Percentiles rank a stretch among this genome's conserved stretches.
These are phyloP conservation scores for Apiospora arundinis DNA, from an alignment of 2,329 filamentous ascomycete genomes.

Conservation along the genomic window DNA sequence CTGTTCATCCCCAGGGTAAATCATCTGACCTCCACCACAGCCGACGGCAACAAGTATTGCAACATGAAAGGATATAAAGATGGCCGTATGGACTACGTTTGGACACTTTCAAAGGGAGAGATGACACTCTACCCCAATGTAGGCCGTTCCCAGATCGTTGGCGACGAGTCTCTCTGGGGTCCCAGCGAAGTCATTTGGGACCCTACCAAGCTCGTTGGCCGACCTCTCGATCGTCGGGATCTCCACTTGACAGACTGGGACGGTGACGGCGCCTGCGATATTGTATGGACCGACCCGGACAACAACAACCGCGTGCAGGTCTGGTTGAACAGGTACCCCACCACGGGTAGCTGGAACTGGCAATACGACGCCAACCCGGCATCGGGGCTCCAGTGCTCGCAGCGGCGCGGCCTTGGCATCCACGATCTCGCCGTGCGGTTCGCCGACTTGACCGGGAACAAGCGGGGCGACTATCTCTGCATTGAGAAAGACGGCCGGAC, in stretches of 20 bases:
- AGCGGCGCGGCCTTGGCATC: conserved; percentile 35
- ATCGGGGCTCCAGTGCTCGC: conserved; percentile 28
- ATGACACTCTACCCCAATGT: conserved; percentile 29
- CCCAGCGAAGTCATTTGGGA: conserved; percentile 28
- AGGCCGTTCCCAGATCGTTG: conserved; percentile 7
- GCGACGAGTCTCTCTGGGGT: conserved; percentile 27
- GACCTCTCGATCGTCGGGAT: conserved; percentile 33
- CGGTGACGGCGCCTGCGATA: conserved; percentile 44
- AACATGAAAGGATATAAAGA: conserved; percentile 37
- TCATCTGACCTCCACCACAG: conserved; percentile 31
- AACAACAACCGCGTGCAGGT: conserved; percentile 33
- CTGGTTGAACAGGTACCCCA: conserved; percentile 34
- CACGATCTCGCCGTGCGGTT: conserved; percentile 39
- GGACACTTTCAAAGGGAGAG: conserved; percentile 29
- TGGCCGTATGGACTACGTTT: conserved; percentile 36
- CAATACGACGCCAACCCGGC: conserved; percentile 24
- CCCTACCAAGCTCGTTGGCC: conserved; percentile 7
- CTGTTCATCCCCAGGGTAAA: rapidly evolving
- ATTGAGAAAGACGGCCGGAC: conserved; percentile 37
- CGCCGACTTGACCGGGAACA: conserved; percentile 41
- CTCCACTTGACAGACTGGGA: conserved; percentile 46
- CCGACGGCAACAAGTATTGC: conserved; percentile 39
- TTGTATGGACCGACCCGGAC: conserved; percentile 39
- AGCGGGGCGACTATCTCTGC: conserved; percentile 42
- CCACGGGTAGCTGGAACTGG: conserved; percentile 24